Conservation (phyloP, 331 rosid genomes). For the Quercus lobata region DNA sequence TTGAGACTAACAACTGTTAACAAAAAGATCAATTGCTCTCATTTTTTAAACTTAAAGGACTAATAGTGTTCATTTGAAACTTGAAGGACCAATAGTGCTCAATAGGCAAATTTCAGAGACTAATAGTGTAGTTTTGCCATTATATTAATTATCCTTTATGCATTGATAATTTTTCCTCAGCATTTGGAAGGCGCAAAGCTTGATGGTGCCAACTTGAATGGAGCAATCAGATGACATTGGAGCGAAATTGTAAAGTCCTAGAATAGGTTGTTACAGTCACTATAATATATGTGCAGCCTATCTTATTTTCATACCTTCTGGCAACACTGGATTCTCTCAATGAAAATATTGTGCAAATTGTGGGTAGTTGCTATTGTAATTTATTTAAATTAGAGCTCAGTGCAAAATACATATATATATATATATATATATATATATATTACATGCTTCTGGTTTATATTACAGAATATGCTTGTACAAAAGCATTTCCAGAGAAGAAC, state of each 20-base stretch:
- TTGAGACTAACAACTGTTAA: no score
- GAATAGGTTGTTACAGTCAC: not conserved
- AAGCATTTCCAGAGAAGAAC: not conserved
- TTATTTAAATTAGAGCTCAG: not conserved
- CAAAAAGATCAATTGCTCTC: no score
- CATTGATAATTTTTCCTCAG: slow-evolving; percentile 27
- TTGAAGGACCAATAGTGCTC: no score
- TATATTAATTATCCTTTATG: not conserved
- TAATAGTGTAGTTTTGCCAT: no score
- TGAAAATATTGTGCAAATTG: not conserved
- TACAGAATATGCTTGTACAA: not conserved
- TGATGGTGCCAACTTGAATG: slow-evolving; percentile 89
- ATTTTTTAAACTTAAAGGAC: no score
- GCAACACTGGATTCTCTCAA: not conserved
- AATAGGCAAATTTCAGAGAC: no score
- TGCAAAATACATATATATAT: not conserved
- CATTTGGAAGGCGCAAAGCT: slow-evolving; percentile 89
- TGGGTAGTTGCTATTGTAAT: not conserved
- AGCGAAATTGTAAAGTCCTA: not conserved
- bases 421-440: no score
- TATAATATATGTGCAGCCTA: not conserved
- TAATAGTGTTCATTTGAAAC: no score
- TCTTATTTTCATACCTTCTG: not conserved
- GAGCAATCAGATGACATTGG: slow-evolving; percentile 60
- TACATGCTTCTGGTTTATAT: not conserved